Evolutionary conservation across 768 basidiomycete species (phyloP), one percentile per base, ranked within the genome.

Genomic region (Boletus rufocinnamomeus): DNA sequence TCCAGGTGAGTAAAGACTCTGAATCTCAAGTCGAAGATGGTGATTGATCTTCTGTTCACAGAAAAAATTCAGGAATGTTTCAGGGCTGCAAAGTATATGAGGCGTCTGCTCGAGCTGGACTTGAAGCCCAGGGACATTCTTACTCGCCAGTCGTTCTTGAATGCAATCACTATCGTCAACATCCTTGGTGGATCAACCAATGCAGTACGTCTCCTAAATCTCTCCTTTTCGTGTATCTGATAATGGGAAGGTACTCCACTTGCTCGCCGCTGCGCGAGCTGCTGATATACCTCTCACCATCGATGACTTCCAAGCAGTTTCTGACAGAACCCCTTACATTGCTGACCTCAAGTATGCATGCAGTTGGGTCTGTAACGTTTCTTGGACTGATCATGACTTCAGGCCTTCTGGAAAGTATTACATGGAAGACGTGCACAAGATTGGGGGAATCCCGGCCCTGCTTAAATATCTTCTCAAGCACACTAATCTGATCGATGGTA

Each of bases 171-270:
- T 17, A 80, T 94, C 47, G 79, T 91, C 43, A 93, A 86, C 67
- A 76, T 91, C 48, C 78, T 95, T 3, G 93, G 93, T 34, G 93
- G 93, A 19, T 93, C 90, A 1, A 95, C 94, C 6, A 95, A 95
- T 68, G 88, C 92, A 21, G 91, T 90, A 65, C 54, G 84, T 72
- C 53, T 13, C 4, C 23, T 6, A 37, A 25, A n/a, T 48, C 2
- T 46, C 32, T 38, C 10, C 38, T 13, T 57, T 30, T 43, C 38
- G 27, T 47, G 27, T 40, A 14, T 57, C 56, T 68, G 28, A 68
- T 40, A 2, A 37, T 13, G 19, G 14, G 16, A 63, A 90, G 89
- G 89, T 94, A 43, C 80, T 93, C 17, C 92, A 94, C 72, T 72
- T 94, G 32, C 78, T 93, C 50, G 92, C 92, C 7, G 91, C 93